Conservation (phyloP, 805 yeast genomes). For the Candida endomychidarum region DNA sequence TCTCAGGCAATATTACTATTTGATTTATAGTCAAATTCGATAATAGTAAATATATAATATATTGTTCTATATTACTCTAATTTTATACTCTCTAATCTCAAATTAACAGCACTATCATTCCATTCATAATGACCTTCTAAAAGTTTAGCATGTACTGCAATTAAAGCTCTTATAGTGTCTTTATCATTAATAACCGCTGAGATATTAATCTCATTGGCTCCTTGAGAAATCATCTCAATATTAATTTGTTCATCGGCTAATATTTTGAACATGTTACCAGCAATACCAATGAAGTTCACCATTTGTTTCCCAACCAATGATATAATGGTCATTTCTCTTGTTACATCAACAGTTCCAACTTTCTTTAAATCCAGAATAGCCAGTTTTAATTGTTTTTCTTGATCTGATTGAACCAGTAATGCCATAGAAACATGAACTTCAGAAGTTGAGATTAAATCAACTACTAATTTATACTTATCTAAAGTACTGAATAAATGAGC, state of each 20-base stretch:
- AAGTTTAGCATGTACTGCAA: slow-evolving; percentile 77
- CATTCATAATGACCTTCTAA: slow-evolving; percentile 46
- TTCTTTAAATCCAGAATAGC: slow-evolving; percentile 78
- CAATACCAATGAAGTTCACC: slow-evolving; percentile 96
- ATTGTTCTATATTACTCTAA: background rate
- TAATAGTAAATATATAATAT: too few species aligned
- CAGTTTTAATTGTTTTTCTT: slow-evolving; percentile 58
- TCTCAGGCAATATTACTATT: too few species aligned
- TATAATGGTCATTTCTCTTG: slow-evolving; percentile 84
- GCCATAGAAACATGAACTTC: slow-evolving; percentile 99
- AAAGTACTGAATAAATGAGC: slow-evolving; percentile 86
- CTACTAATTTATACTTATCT: slow-evolving; percentile 82
- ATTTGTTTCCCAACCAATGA: slow-evolving; percentile 95
- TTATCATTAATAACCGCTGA: slow-evolving; percentile 87
- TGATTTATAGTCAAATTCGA: too few species aligned
- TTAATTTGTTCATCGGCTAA: slow-evolving; percentile 89
- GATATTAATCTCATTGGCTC: slow-evolving; percentile 96
- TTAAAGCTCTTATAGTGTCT: slow-evolving; percentile 82
- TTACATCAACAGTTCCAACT: slow-evolving; percentile 87
- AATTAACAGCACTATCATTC: slow-evolving; percentile 29
- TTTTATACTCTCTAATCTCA: slow-evolving; percentile 24
- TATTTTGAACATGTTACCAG: slow-evolving; percentile 94
- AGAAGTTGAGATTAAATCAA: slow-evolving; percentile 93
- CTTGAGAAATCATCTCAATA: slow-evolving; percentile 98
- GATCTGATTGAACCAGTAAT: slow-evolving; percentile 69